Base-by-base conservation (phyloP, 495 filamentous ascomycete genomes). In the Cudoniella acicularis region DNA sequence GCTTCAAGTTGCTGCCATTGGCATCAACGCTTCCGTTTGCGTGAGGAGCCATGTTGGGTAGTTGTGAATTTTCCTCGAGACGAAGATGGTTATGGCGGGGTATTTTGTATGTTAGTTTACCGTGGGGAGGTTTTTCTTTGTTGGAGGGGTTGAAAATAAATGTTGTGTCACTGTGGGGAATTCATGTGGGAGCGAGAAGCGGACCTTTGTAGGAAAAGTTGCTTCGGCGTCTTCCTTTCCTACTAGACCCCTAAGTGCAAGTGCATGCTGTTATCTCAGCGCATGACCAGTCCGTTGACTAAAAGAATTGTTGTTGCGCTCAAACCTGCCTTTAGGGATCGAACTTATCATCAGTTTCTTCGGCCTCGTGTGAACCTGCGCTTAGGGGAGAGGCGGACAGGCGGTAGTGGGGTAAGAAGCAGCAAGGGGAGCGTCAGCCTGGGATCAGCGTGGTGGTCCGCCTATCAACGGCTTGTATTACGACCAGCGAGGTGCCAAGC, bases 191-290 rank as follows among this genome's bases (percentile, higher is more conserved):
- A 11, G 18, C 17, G 47, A 23, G 21, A 26, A 24, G 25, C 48
- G 64, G 23, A 36, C 56, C 64, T 46, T 24, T 56, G 58, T 42
- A 59, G 8, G 41, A 40, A 56, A 58, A 60, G 43, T 45, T 27
- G 50, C 40, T 42, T 26, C 22, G 42, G 43, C 42, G 59, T 54
- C 18, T 40, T 20, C 10, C 21, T 47, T 52, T 24, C 1, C 4
- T n/a, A 60, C 77, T 81, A 81, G 75, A 77, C 82, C 81, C 75
- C 79, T 83, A 87, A 87, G 82, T 84, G 83, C 84, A 87, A 75
- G 81, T 85, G 65, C 71, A 79, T 67, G 75, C 79, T 67, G 65
- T 21, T 56, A 56, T 61, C 49, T 50, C 52, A 52, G 25, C 63
- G 56, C 51, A 52, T 62, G 63, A 65, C 57, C 49, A 25, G 18